A percentile compares a stretch with the other conserved stretches of the same genome.
Conservation (phyloP, 192 early-diverging fungal genomes). For the Anaeromyces robustus region DNA sequence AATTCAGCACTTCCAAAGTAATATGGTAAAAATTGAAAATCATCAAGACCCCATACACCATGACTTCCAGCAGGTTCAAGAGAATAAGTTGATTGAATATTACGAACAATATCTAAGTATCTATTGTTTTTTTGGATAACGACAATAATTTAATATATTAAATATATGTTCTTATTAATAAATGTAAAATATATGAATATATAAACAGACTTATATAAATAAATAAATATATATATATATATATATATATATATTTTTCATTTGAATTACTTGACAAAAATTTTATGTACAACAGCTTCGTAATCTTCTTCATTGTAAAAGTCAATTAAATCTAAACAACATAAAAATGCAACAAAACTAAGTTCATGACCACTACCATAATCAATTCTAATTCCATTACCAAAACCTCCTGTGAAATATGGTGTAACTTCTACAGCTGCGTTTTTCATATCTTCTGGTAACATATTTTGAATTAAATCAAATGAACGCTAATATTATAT, state of each 20-base stretch:
- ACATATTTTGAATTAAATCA: background rate
- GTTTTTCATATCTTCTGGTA: background rate
- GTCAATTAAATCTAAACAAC: slow-evolving; percentile 57
- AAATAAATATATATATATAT: no score
- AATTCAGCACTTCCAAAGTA: slow-evolving; percentile 85
- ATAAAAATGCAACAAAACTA: slow-evolving; percentile 70
- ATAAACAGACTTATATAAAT: no score
- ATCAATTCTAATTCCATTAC: slow-evolving; percentile 80
- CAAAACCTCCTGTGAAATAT: slow-evolving; percentile 65
- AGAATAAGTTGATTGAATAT: slow-evolving; percentile 64
- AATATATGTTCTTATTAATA: no score
- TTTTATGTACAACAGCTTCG: slow-evolving; percentile 46
- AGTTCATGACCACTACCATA: slow-evolving; percentile 96
- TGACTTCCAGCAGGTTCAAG: slow-evolving; percentile 94
- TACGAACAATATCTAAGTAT: slow-evolving; percentile 65
- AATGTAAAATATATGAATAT: no score
- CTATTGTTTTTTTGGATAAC: slow-evolving; percentile 7
- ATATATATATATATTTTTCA: no score
- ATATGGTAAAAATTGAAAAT: slow-evolving; percentile 92
- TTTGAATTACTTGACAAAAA: slow-evolving; percentile 34
- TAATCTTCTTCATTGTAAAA: slow-evolving; percentile 44
- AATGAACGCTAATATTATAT: background rate
- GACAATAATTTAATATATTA: no score
- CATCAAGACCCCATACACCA: slow-evolving; percentile 90
- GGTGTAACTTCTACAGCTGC: slow-evolving; percentile 52